A percentile compares a stretch with the other conserved stretches of the same genome.
These are phyloP conservation scores for Zelonia costaricensis DNA, from an alignment of 208 protist genomes.

Conservation along the genomic window DNA sequence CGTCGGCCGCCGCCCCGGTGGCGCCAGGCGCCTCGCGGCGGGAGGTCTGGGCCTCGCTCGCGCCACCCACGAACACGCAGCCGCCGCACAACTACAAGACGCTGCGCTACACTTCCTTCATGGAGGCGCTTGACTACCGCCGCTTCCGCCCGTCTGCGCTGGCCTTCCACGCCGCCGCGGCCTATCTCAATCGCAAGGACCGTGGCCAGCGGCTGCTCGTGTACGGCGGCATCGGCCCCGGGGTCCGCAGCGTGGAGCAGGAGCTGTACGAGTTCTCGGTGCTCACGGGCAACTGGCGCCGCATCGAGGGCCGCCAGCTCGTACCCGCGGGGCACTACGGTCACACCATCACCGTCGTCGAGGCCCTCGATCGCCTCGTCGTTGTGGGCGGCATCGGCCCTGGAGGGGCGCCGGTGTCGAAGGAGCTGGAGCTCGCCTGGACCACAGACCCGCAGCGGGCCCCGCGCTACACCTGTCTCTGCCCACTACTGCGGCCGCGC, in stretches of 20 bases:
- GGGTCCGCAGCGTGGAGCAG: slow-evolving; percentile 35
- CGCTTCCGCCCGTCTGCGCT: slow-evolving; percentile 75
- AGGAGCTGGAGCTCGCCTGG: slow-evolving; percentile 4
- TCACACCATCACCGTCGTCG: slow-evolving; percentile 66
- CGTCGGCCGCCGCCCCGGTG: neutral
- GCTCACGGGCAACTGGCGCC: slow-evolving; percentile 71
- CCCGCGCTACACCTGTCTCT: slow-evolving; percentile 25
- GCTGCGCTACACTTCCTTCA: slow-evolving; percentile 62
- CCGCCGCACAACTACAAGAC: slow-evolving; percentile 53
- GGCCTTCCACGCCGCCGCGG: slow-evolving; percentile 58
- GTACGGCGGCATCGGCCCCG: slow-evolving; percentile 65
- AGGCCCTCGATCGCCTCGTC: slow-evolving; percentile 54
- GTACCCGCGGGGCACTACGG: slow-evolving; percentile 77
- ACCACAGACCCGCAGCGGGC: slow-evolving; percentile 25
- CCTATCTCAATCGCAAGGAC: slow-evolving; percentile 58
- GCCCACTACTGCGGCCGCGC: slow-evolving; percentile 25
- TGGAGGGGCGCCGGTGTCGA: slow-evolving; percentile 32
- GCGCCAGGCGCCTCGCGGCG: slow-evolving; percentile 34
- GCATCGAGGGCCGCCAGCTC: slow-evolving; percentile 74
- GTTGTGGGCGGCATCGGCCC: slow-evolving; percentile 79
- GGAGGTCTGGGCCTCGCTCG: slow-evolving; percentile 75
- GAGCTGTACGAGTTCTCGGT: slow-evolving; percentile 90
- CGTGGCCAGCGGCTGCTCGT: slow-evolving; percentile 76
- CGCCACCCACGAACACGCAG: slow-evolving; percentile 30
- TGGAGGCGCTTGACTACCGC: slow-evolving; percentile 43